These are phyloP conservation scores for Psilocybe tampanensis DNA, from an alignment of 768 basidiomycete genomes.

Conservation along the genomic window DNA sequence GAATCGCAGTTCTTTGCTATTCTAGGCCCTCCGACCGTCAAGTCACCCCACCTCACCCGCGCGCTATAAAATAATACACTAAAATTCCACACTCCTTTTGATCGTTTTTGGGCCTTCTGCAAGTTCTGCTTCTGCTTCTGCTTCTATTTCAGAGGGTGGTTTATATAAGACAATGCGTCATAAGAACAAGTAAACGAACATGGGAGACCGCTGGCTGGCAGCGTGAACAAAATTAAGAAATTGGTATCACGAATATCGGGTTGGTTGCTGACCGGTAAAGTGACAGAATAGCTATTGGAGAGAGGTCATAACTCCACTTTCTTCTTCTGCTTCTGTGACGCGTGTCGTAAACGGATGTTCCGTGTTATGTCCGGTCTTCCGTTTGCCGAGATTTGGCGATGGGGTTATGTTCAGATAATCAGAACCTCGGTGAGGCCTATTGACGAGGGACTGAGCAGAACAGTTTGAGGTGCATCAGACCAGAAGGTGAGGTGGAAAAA, in stretches of 20 bases:
- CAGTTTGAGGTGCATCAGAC: too few species aligned
- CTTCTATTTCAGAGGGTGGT: too few species aligned
- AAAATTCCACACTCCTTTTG: background rate
- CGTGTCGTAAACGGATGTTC: slow-evolving; percentile 17
- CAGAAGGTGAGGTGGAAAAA: too few species aligned
- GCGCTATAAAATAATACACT: background rate
- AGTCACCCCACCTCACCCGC: too few species aligned
- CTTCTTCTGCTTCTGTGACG: background rate
- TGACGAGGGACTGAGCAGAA: too few species aligned
- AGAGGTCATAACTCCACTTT: background rate
- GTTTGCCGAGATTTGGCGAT: background rate
- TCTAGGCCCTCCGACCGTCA: slow-evolving; percentile 7
- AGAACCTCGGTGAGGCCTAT: background rate
- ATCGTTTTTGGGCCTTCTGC: background rate
- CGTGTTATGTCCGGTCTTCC: slow-evolving; percentile 26
- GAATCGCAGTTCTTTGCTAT: slow-evolving; percentile 9
- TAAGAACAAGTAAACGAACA: too few species aligned
- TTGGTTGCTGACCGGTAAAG: background rate
- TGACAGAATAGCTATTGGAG: background rate
- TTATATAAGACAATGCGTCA: too few species aligned
- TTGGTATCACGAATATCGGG: too few species aligned
- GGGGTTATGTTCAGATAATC: background rate
- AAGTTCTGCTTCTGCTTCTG: too few species aligned
- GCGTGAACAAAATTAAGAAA: too few species aligned
- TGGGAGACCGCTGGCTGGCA: too few species aligned